Evolutionary conservation across 202 grass and related monocot genomes (phyloP).

Genomic region (Cymbopogon flexuosus): DNA sequence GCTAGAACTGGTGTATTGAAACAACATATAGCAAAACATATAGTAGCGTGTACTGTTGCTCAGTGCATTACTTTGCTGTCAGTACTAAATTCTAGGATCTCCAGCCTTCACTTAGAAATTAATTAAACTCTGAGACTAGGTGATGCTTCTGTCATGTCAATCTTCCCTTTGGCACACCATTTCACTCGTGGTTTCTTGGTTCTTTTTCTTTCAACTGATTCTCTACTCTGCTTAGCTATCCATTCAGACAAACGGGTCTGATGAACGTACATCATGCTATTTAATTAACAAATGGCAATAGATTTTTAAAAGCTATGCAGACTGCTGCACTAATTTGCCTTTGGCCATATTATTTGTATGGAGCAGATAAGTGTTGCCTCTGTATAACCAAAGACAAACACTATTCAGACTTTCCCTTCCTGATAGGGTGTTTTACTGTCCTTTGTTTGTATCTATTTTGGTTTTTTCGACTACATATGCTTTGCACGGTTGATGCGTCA

Average conservation of each 20-base stretch:
- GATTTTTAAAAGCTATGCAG: background rate
- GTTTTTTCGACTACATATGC: background rate
- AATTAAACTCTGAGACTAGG: too few relatives aligned
- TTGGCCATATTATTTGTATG: background rate
- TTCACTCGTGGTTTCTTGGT: too few relatives aligned
- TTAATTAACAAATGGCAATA: constrained; percentile 1
- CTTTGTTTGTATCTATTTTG: background rate
- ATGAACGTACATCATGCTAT: background rate
- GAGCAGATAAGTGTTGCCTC: background rate
- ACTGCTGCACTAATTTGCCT: background rate
- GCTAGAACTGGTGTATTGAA: too few relatives aligned
- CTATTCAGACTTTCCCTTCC: background rate
- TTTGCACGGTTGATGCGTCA: background rate
- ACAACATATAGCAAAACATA: too few relatives aligned
- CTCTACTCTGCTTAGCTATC: background rate
- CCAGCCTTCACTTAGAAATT: too few relatives aligned
- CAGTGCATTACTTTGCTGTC: too few relatives aligned
- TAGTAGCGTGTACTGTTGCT: too few relatives aligned
- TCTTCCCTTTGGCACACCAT: too few relatives aligned
- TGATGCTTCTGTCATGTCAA: too few relatives aligned
- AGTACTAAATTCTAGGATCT: too few relatives aligned
- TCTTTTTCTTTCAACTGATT: background rate
- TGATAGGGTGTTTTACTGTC: background rate
- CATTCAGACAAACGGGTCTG: background rate
- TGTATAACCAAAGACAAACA: background rate